Conservation (phyloP, 2,329 filamentous ascomycete genomes). For the Paraphoma chrysanthemicola region DNA sequence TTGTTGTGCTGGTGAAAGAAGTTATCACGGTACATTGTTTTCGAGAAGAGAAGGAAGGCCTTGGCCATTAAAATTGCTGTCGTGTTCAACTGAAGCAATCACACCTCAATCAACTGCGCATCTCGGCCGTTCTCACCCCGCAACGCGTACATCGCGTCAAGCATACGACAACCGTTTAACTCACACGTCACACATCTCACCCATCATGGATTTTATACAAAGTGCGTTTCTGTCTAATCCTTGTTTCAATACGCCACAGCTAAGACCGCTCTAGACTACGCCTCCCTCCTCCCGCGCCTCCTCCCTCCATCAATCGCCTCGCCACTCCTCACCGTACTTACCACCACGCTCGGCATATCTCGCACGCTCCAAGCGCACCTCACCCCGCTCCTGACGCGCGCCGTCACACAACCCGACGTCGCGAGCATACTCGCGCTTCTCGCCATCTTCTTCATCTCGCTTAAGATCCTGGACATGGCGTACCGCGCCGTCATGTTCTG, state of each 20-base stretch:
- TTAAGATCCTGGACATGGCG: slow-evolving; percentile 72
- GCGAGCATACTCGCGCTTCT: slow-evolving; percentile 64
- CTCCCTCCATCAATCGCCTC: slow-evolving; percentile 41
- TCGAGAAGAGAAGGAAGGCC: not conserved
- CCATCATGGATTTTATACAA: slow-evolving; percentile 41
- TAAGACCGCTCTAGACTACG: slow-evolving; percentile 41
- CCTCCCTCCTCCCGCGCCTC: slow-evolving; percentile 36
- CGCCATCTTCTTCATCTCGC: slow-evolving; percentile 67
- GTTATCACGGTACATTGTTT: not conserved
- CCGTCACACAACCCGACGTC: slow-evolving; percentile 51
- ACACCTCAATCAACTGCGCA: not conserved
- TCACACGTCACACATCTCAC: slow-evolving; percentile 16
- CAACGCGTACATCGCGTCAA: slow-evolving; percentile 14
- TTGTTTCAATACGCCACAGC: not conserved
- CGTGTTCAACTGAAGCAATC: not conserved
- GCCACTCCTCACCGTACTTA: slow-evolving; percentile 37
- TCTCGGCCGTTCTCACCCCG: not conserved
- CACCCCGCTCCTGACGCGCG: slow-evolving; percentile 33
- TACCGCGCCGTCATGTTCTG: slow-evolving; percentile 78
- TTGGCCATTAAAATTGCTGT: not conserved
- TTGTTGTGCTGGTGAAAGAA: not conserved
- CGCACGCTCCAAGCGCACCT: slow-evolving; percentile 38
- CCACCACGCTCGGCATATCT: slow-evolving; percentile 35
- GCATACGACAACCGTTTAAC: slow-evolving; percentile 12
- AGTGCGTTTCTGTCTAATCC: slow-evolving; percentile 11